Percentiles rank a stretch among this genome's conserved stretches.
Conservation (phyloP, 306 rosid genomes). For the Ochetophila trinervis region DNA sequence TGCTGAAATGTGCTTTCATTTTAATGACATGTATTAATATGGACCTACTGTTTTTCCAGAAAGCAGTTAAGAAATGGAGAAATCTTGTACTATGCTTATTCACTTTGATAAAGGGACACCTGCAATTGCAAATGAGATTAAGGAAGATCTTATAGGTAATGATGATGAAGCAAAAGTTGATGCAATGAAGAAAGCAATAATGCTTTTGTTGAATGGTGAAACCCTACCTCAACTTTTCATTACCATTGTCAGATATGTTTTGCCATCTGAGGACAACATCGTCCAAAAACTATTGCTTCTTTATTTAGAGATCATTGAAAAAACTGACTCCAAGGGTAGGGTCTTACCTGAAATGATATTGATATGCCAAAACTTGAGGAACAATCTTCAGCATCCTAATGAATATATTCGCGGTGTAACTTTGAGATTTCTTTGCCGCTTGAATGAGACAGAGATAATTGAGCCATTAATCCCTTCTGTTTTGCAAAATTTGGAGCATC, state of each 20-base stretch:
- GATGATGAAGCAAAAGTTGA: slow-evolving; percentile 55
- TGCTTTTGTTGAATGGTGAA: slow-evolving; percentile 71
- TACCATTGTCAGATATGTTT: slow-evolving; percentile 67
- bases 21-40: too few species aligned
- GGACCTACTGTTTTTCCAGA: too few species aligned
- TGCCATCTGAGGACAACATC: slow-evolving; percentile 81
- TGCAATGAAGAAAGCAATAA: slow-evolving; percentile 63
- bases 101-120: slow-evolving; percentile 76
- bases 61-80: slow-evolving; percentile 43
- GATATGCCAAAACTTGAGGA: slow-evolving; percentile 71
- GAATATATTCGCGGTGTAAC: slow-evolving; percentile 84
- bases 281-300: slow-evolving; percentile 67
- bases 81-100: slow-evolving; percentile 55
- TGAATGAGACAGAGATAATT: slow-evolving; percentile 62
- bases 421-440: slow-evolving; percentile 67
- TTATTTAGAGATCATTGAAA: slow-evolving; percentile 70
- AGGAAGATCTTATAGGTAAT: slow-evolving; percentile 58
- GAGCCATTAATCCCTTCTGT: slow-evolving; percentile 74
- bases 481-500: slow-evolving; percentile 57
- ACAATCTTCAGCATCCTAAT: slow-evolving; percentile 67
- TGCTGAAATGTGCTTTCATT: too few species aligned
- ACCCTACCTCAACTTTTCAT: slow-evolving; percentile 71
- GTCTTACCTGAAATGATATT: slow-evolving; percentile 78
- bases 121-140: slow-evolving; percentile 65
- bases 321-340: slow-evolving; percentile 61